A percentile compares a stretch with the other conserved stretches of the same genome.
phyloP scores from a whole-genome alignment of 176 grass and related monocot genomes.

The Bromus sterilis region DNA sequence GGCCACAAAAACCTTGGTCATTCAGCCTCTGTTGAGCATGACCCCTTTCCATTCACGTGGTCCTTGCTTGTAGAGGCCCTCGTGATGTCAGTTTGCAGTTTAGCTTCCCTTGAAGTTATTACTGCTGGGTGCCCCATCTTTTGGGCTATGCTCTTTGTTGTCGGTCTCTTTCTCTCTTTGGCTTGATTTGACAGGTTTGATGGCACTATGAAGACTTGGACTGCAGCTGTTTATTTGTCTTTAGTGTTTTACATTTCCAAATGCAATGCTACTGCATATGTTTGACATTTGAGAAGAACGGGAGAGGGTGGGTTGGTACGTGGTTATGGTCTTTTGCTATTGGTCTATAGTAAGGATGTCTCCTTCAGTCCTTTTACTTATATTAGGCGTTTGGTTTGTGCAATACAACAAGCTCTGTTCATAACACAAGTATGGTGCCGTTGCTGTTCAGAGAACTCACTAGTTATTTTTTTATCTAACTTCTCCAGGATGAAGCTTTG shows the following conservation, averaged over 20 bases:
- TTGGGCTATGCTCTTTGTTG: no score
- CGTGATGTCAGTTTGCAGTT: neutral
- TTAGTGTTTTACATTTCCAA: neutral
- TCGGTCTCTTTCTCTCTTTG: neutral
- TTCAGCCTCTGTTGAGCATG: neutral
- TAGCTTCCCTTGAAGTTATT: neutral
- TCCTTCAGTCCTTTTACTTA: neutral
- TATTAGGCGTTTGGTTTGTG: neutral
- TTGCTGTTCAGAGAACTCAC: slow-evolving; percentile 26
- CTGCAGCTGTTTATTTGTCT: neutral
- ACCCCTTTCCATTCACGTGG: neutral
- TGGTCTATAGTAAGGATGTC: neutral
- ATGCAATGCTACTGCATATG: neutral
- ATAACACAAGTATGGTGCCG: neutral
- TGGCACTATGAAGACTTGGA: neutral
- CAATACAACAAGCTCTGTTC: neutral
- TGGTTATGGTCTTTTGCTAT: neutral
- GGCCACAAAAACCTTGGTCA: neutral
- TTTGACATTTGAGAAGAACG: no score
- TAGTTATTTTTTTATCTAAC: neutral
- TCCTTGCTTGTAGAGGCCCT: neutral
- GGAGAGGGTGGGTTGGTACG: neutral
- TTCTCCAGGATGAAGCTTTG: slow-evolving; percentile 85
- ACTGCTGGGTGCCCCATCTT: no score
- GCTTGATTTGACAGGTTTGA: neutral